phyloP scores from a whole-genome alignment of 2,329 filamentous ascomycete genomes.

The Neocatenulostroma microsporum region DNA sequence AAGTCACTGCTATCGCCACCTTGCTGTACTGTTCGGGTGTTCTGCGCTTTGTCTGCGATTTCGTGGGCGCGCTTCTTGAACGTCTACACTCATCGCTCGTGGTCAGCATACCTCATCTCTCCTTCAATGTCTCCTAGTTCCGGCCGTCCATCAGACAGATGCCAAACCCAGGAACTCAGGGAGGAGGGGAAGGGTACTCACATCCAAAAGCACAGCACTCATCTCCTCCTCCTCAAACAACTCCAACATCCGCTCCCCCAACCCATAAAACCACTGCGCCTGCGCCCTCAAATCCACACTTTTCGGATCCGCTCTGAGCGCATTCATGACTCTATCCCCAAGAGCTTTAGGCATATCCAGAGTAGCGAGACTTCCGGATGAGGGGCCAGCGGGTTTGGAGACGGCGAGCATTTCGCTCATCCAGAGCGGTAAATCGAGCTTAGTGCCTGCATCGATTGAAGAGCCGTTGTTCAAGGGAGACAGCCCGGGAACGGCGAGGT shows the following conservation, averaged over 20 bases:
- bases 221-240: conserved; percentile 85
- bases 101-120: not conserved
- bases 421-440: conserved; percentile 82
- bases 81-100: conserved; percentile 41
- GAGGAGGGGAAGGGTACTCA: too few species aligned
- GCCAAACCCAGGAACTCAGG: too few species aligned
- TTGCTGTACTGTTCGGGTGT: conserved; percentile 49
- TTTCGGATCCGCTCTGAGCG: conserved; percentile 80
- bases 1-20: conserved; percentile 67
- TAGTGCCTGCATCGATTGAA: conserved; percentile 70
- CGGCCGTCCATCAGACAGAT: too few species aligned
- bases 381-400: conserved; percentile 34
- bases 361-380: conserved; percentile 56
- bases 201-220: conserved; percentile 49
- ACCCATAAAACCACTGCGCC: conserved; percentile 78
- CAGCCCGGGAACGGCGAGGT: conserved; percentile 77
- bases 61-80: conserved; percentile 76
- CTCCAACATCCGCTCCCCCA: conserved; percentile 79
- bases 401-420: conserved; percentile 88
- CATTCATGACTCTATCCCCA: conserved; percentile 72
- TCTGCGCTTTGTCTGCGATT: conserved; percentile 81
- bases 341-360: conserved; percentile 76
- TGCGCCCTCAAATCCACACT: conserved; percentile 76
- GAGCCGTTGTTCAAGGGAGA: conserved; percentile 72
- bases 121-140: too few species aligned